Evolutionary conservation across 2,329 filamentous ascomycete species (phyloP), one percentile per base, ranked within the genome.

Genomic region (Stagonosporopsis chrysanthemi): DNA sequence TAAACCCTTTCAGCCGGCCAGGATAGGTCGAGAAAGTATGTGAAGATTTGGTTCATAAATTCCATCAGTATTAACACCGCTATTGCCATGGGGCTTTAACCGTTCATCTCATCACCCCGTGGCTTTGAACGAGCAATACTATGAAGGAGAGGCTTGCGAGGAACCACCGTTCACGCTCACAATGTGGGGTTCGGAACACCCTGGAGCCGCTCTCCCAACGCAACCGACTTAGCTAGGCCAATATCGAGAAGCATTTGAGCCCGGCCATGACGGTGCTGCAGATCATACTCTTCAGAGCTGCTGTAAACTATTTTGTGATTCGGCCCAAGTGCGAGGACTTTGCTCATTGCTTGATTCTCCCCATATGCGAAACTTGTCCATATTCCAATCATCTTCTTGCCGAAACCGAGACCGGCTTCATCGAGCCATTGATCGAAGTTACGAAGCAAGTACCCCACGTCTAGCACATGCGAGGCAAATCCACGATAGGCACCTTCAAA

Each of bases 161-260:
- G 6, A 33, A 44, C 26, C 33, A 22, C 42, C 26, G 17, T 31
- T 31, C n/a, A 22, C 42, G n/a, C 42, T 44, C 42, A 44, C 3
- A 44, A 14, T 6, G 7, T 33, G n/a, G 42, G 28, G 8, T 44
- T 19, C 22, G 28, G 26, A 44, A 44, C 42, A 22, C 42, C 42
- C 22, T 44, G 42, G 15, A 44, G 42, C 42, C 26, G 42, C 42
- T 44, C 42, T 9, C 42, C 42, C 42, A 44, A 44, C 19, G 26
- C 26, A 44, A 44, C 42, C 15, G 42, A 44, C 28, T 33, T 44
- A 44, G 42, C 42, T 44, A 44, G 42, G 11, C 42, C 42, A 44
- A 44, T 44, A 9, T 22, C 26, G 33, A 44, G 42, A 44, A 44
- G 42, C 6, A 44, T 11, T 44, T 44, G 31, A 9, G 26, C 28